Base-by-base conservation (phyloP, 768 basidiomycete genomes). In the Goffeauzyma gilvescens region DNA sequence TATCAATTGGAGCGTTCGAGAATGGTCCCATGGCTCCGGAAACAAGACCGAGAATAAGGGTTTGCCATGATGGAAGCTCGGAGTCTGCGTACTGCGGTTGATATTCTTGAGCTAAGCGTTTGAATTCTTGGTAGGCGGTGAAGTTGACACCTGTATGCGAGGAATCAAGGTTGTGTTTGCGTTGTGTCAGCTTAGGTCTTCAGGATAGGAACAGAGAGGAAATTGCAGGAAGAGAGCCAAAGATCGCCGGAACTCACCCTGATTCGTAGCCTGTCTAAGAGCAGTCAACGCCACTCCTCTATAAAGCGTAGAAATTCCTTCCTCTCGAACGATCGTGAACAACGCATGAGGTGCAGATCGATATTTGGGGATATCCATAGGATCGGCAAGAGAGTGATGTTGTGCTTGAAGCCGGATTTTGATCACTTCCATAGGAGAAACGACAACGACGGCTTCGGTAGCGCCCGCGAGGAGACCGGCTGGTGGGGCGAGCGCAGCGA, bases 391-490 rank as follows among this genome's bases (percentile, higher is more conserved):
- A 17, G 90, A 96, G 64, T 96, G 93, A 58, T 82, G 80, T 58
- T 98, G 93, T 3, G 93, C 90, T 65, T 98, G 93, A 55, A 98
- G 67, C 21, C 93, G 75, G 59, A 98, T 96, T 71, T 96, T 96
- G 60, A 98, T 83, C 15, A 96, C 93, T 61, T 98, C 93, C 93
- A 98, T 96, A 0, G 93, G 93, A 33, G 82, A 90, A 9, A 98
- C 93, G 33, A 98, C 85, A 13, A 76, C 70, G 14, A 98, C 75
- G 2, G 89, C 93, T 65, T 96, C 93, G 1, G 86, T 82, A n/a
- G 79, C 79, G 20, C 93, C 93, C 4, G 93, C 90, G 33, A 79
- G 85, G 22, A 98, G 70, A 49, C 93, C 93, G 55, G 90, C 89
- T 89, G 55, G n/a, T n/a, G n/a, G n/a, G n/a, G 10, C 17, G n/a